Percentiles rank a stretch among this genome's conserved stretches.
These are phyloP conservation scores for Turnera subulata DNA, from an alignment of 345 rosid genomes.

Conservation along the genomic window DNA sequence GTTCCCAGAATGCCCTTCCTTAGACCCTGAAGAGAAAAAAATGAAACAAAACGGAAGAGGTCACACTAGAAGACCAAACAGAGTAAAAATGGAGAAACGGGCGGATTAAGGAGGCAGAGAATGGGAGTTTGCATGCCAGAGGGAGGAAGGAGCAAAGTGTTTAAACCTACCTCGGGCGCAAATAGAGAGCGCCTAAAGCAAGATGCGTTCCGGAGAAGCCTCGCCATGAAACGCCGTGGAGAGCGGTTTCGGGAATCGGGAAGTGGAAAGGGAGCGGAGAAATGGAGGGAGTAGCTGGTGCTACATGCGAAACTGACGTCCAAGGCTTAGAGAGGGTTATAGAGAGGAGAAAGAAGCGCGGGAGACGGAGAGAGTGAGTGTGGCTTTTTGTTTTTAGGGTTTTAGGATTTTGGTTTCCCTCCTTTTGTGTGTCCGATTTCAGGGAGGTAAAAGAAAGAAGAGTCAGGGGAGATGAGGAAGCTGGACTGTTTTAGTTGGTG, in stretches of 20 bases:
- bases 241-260: background rate
- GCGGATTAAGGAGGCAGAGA: background rate
- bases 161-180: slow-evolving; percentile 37
- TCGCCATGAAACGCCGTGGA: slow-evolving; percentile 41
- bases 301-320: slow-evolving; percentile 2
- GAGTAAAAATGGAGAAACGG: background rate
- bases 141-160: no score
- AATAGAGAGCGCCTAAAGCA: slow-evolving; percentile 35
- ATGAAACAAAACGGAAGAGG: background rate
- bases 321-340: background rate
- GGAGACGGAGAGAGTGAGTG: slow-evolving; percentile 18
- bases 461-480: no score
- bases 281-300: background rate
- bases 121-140: background rate
- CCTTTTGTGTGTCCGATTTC: slow-evolving; percentile 17
- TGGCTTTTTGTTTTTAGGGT: slow-evolving; percentile 8
- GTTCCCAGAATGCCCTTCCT: slow-evolving; percentile 41
- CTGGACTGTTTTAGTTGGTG: no score
- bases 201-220: slow-evolving; percentile 49
- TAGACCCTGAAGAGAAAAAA: slow-evolving; percentile 50
- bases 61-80: slow-evolving; percentile 1
- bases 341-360: background rate
- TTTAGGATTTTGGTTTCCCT: slow-evolving; percentile 32
- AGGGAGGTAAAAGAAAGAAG: no score
- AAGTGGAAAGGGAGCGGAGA: background rate